Conservation (phyloP, 164 flowering plant species). For the Tetrastigma voinierianum region DNA sequence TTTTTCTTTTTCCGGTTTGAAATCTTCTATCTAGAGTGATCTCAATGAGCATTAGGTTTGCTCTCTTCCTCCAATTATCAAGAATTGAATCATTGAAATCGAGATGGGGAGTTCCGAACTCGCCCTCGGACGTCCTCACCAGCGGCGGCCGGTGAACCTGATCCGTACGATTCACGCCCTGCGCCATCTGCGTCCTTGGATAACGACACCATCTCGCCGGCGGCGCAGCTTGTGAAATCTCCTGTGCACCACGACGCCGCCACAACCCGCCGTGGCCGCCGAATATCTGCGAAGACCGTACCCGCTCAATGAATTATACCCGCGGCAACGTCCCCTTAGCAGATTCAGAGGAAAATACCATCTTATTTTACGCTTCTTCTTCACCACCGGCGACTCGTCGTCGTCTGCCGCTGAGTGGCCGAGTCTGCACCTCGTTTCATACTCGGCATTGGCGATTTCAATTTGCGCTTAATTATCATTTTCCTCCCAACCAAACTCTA, state of each 20-base stretch:
- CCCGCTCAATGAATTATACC: conserved; percentile 36
- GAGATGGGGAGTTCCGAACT: conserved; percentile 66
- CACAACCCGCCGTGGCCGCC: conserved; percentile 10
- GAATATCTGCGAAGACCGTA: conserved; percentile 20
- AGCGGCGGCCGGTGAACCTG: conserved; percentile 51
- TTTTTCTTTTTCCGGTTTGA: conserved; percentile 29
- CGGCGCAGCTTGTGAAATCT: conserved; percentile 17
- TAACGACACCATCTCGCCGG: conserved; percentile 25
- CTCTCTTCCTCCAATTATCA: conserved; percentile 68
- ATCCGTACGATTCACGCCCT: conserved; percentile 12
- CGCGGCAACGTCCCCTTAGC: conserved; percentile 59
- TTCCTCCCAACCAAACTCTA: not conserved
- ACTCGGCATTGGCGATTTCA: conserved; percentile 68
- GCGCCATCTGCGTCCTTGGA: conserved; percentile 15
- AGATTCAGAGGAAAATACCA: conserved; percentile 50
- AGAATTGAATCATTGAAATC: conserved; percentile 65
- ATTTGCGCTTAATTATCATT: conserved; percentile 66
- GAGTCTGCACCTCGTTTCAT: conserved; percentile 48
- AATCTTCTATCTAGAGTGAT: conserved; percentile 28
- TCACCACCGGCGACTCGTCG: conserved; percentile 17
- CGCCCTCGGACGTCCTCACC: conserved; percentile 66
- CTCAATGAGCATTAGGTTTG: conserved; percentile 21
- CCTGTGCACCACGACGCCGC: conserved; percentile 39
- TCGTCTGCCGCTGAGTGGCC: conserved; percentile 33
- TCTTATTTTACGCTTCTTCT: conserved; percentile 38